A percentile compares a stretch with the other conserved stretches of the same genome.
phyloP scores from a whole-genome alignment of 2,329 filamentous ascomycete species.

The Xylaria sp. region DNA sequence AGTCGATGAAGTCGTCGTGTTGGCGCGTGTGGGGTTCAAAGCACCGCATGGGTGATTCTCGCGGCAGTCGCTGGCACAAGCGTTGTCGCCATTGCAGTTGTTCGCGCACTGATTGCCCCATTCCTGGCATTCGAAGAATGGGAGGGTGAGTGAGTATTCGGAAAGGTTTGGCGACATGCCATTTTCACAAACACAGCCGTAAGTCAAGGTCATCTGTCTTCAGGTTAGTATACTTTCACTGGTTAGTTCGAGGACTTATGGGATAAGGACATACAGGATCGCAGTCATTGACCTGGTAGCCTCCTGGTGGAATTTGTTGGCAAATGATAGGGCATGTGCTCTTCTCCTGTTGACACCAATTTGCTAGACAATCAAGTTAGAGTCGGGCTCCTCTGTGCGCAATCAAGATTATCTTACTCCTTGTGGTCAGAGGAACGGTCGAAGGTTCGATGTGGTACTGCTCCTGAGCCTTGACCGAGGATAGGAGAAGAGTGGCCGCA shows the following conservation, averaged over 20 bases:
- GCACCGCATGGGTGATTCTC: constrained; percentile 79
- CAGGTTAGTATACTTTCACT: constrained; percentile 29
- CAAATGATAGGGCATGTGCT: constrained; percentile 78
- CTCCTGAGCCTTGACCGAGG: constrained; percentile 59
- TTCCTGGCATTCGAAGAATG: constrained; percentile 79
- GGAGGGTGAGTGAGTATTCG: constrained; percentile 81
- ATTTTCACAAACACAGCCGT: constrained; percentile 76
- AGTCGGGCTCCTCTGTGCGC: neutral
- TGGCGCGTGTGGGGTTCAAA: constrained; percentile 68
- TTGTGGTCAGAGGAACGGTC: constrained; percentile 62
- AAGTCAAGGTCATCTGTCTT: constrained; percentile 67
- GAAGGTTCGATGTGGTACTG: constrained; percentile 71
- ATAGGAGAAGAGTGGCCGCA: constrained; percentile 62
- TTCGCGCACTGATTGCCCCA: constrained; percentile 75
- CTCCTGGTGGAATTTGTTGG: constrained; percentile 64
- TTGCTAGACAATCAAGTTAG: constrained; percentile 49
- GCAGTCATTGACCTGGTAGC: constrained; percentile 71
- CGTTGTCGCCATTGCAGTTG: constrained; percentile 64
- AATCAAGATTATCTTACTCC: constrained; percentile 58
- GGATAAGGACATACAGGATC: constrained; percentile 64
- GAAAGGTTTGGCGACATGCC: constrained; percentile 75
- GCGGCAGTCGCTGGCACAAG: constrained; percentile 70
- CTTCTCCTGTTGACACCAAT: constrained; percentile 73
- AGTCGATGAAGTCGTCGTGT: constrained; percentile 59
- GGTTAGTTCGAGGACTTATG: neutral